Evolutionary conservation across 345 rosid genomes (phyloP).

Genomic region (Murraya paniculata): DNA sequence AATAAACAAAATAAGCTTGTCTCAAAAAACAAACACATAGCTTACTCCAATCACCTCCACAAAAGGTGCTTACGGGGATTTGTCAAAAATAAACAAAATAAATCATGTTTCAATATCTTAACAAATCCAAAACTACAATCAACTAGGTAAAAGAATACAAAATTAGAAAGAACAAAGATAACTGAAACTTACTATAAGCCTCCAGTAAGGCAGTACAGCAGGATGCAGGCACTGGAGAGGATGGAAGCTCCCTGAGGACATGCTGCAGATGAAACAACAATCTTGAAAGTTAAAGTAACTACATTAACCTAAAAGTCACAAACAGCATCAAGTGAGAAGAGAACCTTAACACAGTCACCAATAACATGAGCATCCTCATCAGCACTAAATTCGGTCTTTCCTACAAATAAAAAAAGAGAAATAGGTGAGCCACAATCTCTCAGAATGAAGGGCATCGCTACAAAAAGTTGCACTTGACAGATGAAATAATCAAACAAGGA

Average conservation of each 20-base stretch:
- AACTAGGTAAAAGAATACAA: neutral
- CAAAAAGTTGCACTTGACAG: neutral
- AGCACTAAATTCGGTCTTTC: conserved; percentile 76
- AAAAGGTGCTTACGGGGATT: neutral
- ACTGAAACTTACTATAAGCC: conserved; percentile 76
- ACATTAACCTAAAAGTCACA: conserved; percentile 14
- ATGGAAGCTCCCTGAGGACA: conserved; percentile 94
- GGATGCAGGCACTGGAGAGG: conserved; percentile 97
- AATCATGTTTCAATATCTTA: neutral
- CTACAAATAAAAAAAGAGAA: conserved; percentile 34
- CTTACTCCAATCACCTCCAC: neutral
- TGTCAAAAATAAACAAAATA: neutral
- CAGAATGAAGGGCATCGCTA: conserved; percentile 9
- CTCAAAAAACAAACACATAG: neutral
- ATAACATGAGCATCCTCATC: conserved; percentile 98
- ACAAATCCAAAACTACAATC: neutral
- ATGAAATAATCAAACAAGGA: conserved; percentile 7
- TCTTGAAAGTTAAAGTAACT: conserved; percentile 21
- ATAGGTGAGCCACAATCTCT: conserved; percentile 12
- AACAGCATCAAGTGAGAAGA: conserved; percentile 14
- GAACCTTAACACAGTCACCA: conserved; percentile 98
- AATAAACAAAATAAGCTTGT: neutral
- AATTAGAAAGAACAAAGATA: conserved; percentile 15
- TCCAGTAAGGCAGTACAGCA: conserved; percentile 95
- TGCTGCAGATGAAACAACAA: conserved; percentile 54